A percentile compares a stretch with the other conserved stretches of the same genome.
These are phyloP conservation scores for Alternaria incomplexa DNA, from an alignment of 2,329 filamentous ascomycete genomes.

Conservation along the genomic window DNA sequence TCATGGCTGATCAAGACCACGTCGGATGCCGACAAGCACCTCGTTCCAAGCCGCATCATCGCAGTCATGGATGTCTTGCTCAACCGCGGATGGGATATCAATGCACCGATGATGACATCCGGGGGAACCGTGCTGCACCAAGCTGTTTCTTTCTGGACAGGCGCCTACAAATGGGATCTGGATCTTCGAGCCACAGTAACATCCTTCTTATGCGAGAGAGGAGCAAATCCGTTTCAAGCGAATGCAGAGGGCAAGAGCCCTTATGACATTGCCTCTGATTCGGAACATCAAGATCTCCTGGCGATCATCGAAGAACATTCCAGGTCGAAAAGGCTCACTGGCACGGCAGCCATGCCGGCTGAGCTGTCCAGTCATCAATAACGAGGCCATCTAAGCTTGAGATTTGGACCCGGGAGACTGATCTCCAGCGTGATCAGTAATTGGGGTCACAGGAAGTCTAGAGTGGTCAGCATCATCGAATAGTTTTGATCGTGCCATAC, in stretches of 20 bases:
- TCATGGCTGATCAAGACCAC: conserved; percentile 32
- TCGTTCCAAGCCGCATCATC: conserved; percentile 18
- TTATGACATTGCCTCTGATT: conserved; percentile 22
- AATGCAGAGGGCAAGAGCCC: conserved; percentile 27
- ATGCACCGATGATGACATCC: conserved; percentile 16
- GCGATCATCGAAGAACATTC: conserved; percentile 12
- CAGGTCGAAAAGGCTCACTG: conserved; percentile 15
- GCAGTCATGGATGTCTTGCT: conserved; percentile 22
- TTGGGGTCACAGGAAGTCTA: background rate
- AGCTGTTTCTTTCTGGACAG: conserved; percentile 32
- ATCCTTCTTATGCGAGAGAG: conserved; percentile 21
- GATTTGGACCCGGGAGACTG: background rate
- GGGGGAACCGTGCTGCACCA: conserved; percentile 28
- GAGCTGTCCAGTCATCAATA: conserved; percentile 11
- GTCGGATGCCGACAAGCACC: conserved; percentile 23
- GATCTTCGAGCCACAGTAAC: conserved; percentile 19
- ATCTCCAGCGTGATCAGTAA: background rate
- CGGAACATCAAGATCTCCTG: conserved; percentile 24
- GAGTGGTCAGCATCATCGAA: background rate
- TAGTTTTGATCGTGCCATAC: background rate
- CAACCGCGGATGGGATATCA: conserved; percentile 25
- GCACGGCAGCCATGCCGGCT: conserved; percentile 12
- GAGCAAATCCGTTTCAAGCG: conserved; percentile 18
- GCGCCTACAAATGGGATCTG: conserved; percentile 27
- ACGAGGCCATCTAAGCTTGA: background rate